Base-by-base conservation (phyloP, 139 green algal genomes). In the Tetradesmus obliquus region DNA sequence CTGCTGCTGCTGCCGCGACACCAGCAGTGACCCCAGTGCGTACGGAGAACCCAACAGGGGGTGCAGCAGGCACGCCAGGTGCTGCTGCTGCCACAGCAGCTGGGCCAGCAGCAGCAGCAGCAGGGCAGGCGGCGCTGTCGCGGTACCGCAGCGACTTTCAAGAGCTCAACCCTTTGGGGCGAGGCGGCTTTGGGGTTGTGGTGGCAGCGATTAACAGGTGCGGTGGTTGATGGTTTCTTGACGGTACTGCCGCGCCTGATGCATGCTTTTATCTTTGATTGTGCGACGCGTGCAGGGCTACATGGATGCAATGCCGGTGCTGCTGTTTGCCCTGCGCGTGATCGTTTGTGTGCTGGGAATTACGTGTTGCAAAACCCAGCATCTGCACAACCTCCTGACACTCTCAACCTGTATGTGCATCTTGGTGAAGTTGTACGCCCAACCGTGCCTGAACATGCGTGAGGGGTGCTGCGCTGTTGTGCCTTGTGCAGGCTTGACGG, bases 171-270 rank as follows among this genome's bases (percentile, higher is more conserved):
- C 82, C 90, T 22, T 94, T 99, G 82, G 98, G 98, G 58, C 94
- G 95, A 51, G 98, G 98, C 12, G 97, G 95, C 13, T 99, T 97
- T 93, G 98, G 98, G 0, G 86, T 97, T 6, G 98, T 99, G 82
- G 95, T 98, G 62, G 94, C 96, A 19, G 97, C 97, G 2, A 93
- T 97, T 54, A 99, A 99, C 93, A 95, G 95, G 92, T 95, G 92
- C 1, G 94, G 45, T 32, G 51, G 69, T 10, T 72, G 60, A 13
- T 10, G 10, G 60, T 72, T 10, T 72, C 13, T 72, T 72, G 13
- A 13, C 10, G 60, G 60, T 13, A 72, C 60, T 72, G 60, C 60
- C 60, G 10, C 60, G 10, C 13, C 60, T 72, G 13, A 72, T 72
- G 60, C 60, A 72, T 72, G 60, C 10, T 20, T 13, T 72, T 72